A percentile compares a stretch with the other conserved stretches of the same genome.
Conservation (phyloP, 768 basidiomycete genomes). For the Naganishia vaughanmartiniae region DNA sequence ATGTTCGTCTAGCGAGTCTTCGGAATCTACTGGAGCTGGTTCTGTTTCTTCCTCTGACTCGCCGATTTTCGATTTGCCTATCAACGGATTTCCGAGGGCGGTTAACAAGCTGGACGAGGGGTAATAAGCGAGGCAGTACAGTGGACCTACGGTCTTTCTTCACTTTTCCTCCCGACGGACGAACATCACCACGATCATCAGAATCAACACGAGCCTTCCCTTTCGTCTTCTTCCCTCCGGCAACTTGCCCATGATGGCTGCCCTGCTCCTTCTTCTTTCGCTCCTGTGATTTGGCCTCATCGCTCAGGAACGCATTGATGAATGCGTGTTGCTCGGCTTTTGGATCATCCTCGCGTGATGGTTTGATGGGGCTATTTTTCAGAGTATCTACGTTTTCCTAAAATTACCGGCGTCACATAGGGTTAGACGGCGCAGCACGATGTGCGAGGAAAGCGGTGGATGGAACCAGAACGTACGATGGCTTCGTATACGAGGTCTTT, state of each 20-base stretch:
- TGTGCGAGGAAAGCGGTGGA: not conserved
- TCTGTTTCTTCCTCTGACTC: not conserved
- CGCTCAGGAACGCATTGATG: not conserved
- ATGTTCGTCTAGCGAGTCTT: not conserved
- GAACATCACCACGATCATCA: not conserved
- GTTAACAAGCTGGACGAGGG: not conserved
- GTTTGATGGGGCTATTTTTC: not conserved
- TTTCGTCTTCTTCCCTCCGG: not conserved
- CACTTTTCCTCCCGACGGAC: not conserved
- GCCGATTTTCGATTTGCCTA: not conserved
- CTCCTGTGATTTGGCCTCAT: not conserved
- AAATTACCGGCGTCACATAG: not conserved
- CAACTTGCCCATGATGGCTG: not conserved
- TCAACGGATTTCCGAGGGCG: not conserved
- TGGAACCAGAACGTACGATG: constrained; percentile 25
- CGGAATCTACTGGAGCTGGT: constrained; percentile 7
- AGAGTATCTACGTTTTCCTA: not conserved
- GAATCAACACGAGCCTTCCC: not conserved
- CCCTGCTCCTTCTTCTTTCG: not conserved
- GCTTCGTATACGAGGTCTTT: constrained; percentile 14
- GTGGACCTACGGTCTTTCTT: not conserved
- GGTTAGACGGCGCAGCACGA: not conserved
- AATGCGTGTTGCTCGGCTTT: not conserved
- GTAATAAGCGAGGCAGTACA: not conserved
- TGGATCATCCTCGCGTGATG: not conserved